Base-by-base conservation (phyloP, 495 filamentous ascomycete genomes). In the Glonium stellatum region DNA sequence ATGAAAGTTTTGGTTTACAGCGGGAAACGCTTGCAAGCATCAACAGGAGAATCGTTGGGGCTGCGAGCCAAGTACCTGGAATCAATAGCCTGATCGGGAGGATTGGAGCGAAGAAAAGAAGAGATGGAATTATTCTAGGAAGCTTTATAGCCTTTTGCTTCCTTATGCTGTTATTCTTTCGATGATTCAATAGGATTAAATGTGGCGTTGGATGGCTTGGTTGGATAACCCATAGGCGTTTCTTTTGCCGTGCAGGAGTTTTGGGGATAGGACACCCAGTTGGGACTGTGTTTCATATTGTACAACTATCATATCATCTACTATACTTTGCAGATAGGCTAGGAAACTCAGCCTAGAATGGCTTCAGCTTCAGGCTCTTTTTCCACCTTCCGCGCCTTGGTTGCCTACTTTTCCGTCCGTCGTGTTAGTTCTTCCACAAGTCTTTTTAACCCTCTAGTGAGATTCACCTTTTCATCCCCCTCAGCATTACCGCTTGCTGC, bases 101-200 rank as follows among this genome's bases (percentile, higher is more conserved):
- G 78, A 99, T 99, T 67, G 92, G 91, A 62, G 85, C 87, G 60
- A 95, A 95, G 80, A 92, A 95, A 83, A 84, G 92, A 73, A 82
- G 95, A 66, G 93, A 99, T 78, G 91, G 91, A 51, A 84, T 99
- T 55, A 95, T 99, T 44, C 78, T 99, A 73, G 93, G 89, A 31
- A 76, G 77, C 31, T 92, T 97, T 69, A 89, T 99, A 70, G 91
- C 90, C 4, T 77, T 95, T 67, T 97, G 95, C 72, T 91, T 90
- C 71, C 76, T 97, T 65, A 75, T 92, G 80, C 76, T 97, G 67
- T 81, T 93, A 68, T 92, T 84, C 66, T 90, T 97, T 68, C 74
- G 86, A 72, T 97, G 41, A 65, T 31, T 11, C 1, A 11, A 25
- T 18, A 44, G 12, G 37, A 5, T 42, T 49, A 49, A 5, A 23